phyloP scores from a whole-genome alignment of 179 eudicot species.

The Kewa caespitosa region DNA sequence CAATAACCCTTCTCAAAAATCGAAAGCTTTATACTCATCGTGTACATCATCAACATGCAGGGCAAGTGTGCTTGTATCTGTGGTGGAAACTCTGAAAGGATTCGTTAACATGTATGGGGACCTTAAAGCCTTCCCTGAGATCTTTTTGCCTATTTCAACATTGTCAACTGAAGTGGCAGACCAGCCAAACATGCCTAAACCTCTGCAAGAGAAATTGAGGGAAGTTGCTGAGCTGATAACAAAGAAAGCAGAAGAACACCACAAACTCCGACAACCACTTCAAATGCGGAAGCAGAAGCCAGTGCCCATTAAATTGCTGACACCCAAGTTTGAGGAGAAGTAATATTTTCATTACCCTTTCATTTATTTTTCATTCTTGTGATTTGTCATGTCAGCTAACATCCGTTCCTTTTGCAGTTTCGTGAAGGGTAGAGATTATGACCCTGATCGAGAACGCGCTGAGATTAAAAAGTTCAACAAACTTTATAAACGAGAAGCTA shows the following conservation, averaged over 20 bases:
- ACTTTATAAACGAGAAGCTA: constrained; percentile 48
- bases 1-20: background rate
- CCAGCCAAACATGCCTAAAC: constrained; percentile 52
- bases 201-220: constrained; percentile 51
- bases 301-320: constrained; percentile 55
- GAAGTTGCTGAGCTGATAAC: constrained; percentile 48
- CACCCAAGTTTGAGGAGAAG: constrained; percentile 87
- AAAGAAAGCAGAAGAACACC: constrained; percentile 51
- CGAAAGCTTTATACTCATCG: background rate
- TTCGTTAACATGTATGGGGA: constrained; percentile 52
- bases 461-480: constrained; percentile 63
- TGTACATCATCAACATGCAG: constrained; percentile 40
- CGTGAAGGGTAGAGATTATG: constrained; percentile 88
- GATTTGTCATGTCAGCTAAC: constrained; percentile 3
- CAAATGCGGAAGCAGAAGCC: constrained; percentile 77
- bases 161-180: constrained; percentile 45
- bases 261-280: constrained; percentile 59
- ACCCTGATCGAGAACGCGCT: constrained; percentile 86
- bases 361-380: background rate
- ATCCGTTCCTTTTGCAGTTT: constrained; percentile 50
- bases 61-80: constrained; percentile 65
- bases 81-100: constrained; percentile 61
- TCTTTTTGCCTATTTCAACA: constrained; percentile 53
- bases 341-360: constrained; percentile 29
- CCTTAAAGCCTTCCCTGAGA: constrained; percentile 74